Conservation (phyloP, 2,329 filamentous ascomycete genomes). For the Penicillium sp. region DNA sequence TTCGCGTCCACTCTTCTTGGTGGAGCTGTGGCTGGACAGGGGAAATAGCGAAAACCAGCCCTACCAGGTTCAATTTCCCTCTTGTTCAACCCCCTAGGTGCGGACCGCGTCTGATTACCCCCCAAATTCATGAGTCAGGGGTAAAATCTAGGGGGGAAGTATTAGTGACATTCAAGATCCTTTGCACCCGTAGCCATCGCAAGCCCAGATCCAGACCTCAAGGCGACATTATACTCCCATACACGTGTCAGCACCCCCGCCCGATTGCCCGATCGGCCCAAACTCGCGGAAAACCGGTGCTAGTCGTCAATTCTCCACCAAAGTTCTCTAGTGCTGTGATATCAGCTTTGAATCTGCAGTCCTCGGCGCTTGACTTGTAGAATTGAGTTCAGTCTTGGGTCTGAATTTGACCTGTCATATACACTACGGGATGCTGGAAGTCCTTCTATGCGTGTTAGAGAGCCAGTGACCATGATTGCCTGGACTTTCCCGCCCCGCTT, state of each 20-base stretch:
- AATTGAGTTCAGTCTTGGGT: background rate
- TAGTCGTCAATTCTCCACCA: background rate
- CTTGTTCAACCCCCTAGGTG: background rate
- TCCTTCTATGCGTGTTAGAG: background rate
- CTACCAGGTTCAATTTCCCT: conserved; percentile 3
- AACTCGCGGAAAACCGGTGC: background rate
- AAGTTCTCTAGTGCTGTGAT: background rate
- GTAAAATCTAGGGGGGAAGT: too few relatives aligned
- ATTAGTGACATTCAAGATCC: too few relatives aligned
- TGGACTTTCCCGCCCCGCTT: background rate
- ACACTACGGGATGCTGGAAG: background rate
- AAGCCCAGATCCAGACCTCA: background rate
- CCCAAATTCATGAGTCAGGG: too few relatives aligned
- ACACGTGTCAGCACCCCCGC: background rate
- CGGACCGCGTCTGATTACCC: too few relatives aligned
- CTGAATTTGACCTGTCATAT: background rate
- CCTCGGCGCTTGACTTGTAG: background rate
- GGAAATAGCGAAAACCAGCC: conserved; percentile 2
- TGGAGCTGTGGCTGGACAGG: conserved; percentile 13
- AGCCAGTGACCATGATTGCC: too few relatives aligned
- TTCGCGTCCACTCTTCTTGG: background rate
- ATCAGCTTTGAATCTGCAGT: background rate
- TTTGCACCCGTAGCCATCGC: too few relatives aligned
- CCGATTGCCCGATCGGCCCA: background rate
- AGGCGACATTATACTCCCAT: background rate